Evolutionary conservation across 192 early-diverging fungal genomes (phyloP), one percentile per base, ranked within the genome.

Genomic region (Coemansia sp.): DNA sequence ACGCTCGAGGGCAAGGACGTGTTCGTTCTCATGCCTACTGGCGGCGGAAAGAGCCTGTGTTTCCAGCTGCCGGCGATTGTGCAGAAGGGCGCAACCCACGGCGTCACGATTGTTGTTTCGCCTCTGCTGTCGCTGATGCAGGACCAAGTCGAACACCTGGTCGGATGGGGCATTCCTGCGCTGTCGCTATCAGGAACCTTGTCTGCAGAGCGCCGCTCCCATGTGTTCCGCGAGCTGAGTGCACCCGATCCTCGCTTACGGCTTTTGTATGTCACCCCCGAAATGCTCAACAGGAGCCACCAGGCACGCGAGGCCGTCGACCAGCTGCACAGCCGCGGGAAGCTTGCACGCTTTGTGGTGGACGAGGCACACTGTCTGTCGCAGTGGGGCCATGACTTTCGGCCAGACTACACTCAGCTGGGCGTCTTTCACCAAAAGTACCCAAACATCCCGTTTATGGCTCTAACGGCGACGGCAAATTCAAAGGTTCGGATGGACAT

Each of bases 21-120:
- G 8, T 93, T 99, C 79, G 91, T 99, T 35, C 83, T 99, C n/a
- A 99, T 99, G 96, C 96, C 96, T 0, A 99, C 96, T 1, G 96
- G 96, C 43, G 95, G 94, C 0, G 96, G 96, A 3, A 99, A 99
- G 73, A 92, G 89, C 62, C 81, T 99, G 17, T 99, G 96, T 74
- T 99, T 96, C 70, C 94, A 95, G 81, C 82, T 98, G 9, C 94
- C 94, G 0, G 91, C 93, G 5, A 66, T 91, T 22, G 59, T 94
- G n/a, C 81, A 73, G 38, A 82, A 82, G 50, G 89, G 85, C 63
- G 61, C 52, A 6, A 91, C 89, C 13, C 67, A 73, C 29, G 93
- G 93, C 9, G 75, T 98, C 0, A 95, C 94, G 0, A 63, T 96
- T 32, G 95, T 99, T 2, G 86, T 99, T 8, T 96, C 95, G 9